Percentiles rank a stretch among this genome's conserved stretches.
Conservation (phyloP, 345 rosid species). For the Eucalyptus coolabah region DNA sequence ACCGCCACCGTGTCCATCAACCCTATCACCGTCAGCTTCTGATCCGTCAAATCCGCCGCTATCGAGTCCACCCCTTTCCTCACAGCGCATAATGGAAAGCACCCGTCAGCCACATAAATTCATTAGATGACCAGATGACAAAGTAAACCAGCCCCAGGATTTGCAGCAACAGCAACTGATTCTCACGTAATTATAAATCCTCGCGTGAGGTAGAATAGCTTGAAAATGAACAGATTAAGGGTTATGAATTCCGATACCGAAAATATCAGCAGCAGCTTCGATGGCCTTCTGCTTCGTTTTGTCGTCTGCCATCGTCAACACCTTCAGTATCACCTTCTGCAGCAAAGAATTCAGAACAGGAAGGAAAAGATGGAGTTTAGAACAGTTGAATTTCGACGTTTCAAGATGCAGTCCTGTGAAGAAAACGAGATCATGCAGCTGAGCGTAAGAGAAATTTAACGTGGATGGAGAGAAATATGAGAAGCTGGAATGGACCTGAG, state of each 20-base stretch:
- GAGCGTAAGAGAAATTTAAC: background rate
- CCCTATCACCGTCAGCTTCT: constrained; percentile 13
- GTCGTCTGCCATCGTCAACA: background rate
- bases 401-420: background rate
- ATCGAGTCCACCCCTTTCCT: constrained; percentile 4
- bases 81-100: background rate
- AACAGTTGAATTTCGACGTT: background rate
- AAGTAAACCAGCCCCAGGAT: background rate
- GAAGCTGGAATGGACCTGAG: background rate
- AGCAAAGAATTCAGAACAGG: background rate
- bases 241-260: background rate
- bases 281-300: constrained; percentile 5
- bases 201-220: background rate
- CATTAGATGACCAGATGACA: background rate
- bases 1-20: constrained; percentile 11
- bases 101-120: background rate
- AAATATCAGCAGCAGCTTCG: background rate
- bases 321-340: constrained; percentile 4
- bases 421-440: background rate
- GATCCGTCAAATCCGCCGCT: constrained; percentile 7
- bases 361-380: background rate
- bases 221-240: background rate
- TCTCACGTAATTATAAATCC: background rate
- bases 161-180: background rate
- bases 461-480: background rate